Base-by-base conservation (phyloP, 2,329 filamentous ascomycete genomes). In the Xylaria hypoxylon region DNA sequence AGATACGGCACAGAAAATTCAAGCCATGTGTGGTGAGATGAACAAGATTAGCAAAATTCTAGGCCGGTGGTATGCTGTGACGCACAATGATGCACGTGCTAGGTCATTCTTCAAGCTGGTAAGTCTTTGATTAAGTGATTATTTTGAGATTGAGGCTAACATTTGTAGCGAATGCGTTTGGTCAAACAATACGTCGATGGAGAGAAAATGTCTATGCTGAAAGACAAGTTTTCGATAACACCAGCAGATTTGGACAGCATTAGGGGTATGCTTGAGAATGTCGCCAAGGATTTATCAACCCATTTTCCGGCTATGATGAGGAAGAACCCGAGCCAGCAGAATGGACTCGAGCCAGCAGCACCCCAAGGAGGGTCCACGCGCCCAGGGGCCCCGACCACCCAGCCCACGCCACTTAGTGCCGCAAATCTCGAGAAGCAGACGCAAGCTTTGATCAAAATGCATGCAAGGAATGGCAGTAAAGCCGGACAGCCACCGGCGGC, bases 41-140 rank as follows among this genome's bases (percentile, higher is more conserved):
- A 72, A 69, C 22, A 83, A 82, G 68, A 76, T 87, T 22, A 80
- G 80, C 19, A 81, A 80, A 62, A 77, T 78, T 1, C 72, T 87
- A 3, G 77, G 75, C 31, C 81, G 77, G 24, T 87, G 85, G 85
- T 87, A 84, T 67, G 71, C 74, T 3, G 72, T 82, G 22, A 84
- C 83, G 0, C 79, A 77, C 17, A 85, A 88, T 63, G 85, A 88
- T 60, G 72, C 70, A 11, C 81, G 85, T 42, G 83, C 84, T 4
- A 82, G 78, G 69, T 80, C 82, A 77, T 87, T 86, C 68, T 86
- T 87, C 78, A 81, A 81, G 71, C 80, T 80, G 68, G 85, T 87
- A 79, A 80, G 85, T 81, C 11, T 53, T 22, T 44, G 31, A 42
- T 42, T 42, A 3, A 28, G 15, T 24, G 28, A 38, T 17, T 55